Evolutionary conservation across 1,284 basidiomycete species (phyloP), one percentile per base, ranked within the genome.

Genomic region (Heterobasidion irregulare): DNA sequence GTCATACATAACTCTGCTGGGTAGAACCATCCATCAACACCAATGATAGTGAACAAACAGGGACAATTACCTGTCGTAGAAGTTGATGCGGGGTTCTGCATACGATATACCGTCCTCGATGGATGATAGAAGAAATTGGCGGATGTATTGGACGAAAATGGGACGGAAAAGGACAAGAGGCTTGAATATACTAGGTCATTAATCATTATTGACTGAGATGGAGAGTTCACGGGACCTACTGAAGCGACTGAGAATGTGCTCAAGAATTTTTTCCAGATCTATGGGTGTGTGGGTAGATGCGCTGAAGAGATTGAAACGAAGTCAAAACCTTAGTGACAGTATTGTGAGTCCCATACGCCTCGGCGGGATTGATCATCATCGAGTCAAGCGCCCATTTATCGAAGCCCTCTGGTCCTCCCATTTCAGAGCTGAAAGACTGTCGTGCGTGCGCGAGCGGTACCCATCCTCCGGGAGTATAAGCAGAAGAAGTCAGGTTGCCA

Each of bases 71-170:
- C 77, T 82, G 60, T 66, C 64, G 47, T 75, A 69, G 63, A 92
- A 91, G 65, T 86, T 84, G 54, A 90, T 74, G 41, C 88, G 78
- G 2, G 78, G 73, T 68, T 92, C 90, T 15, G 84, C 68, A 65
- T 90, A 92, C 2, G 75, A 83, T 50, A 92, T 82, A 0, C 87
- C 86, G 65, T 92, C 89, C 36, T 79, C 79, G 9, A 88, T 77
- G 1, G 80, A 84, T 35, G 80, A 75, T 36, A 72, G 66, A 52
- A 92, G 70, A 62, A 89, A 86, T 60, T 83, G 74, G 41, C 78
- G 75, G 49, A 86, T 70, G 62, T 86, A 88, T 57, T 78, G 72
- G 10, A 68, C 64, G 62, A 77, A 82, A 16, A 87, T 73, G 0
- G 85, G 84, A 13, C 72, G 69, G 61, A 78, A 83, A 34, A 70